Evolutionary conservation across 176 grass and related monocot species (phyloP).

Genomic region (Aegilops speltoides): DNA sequence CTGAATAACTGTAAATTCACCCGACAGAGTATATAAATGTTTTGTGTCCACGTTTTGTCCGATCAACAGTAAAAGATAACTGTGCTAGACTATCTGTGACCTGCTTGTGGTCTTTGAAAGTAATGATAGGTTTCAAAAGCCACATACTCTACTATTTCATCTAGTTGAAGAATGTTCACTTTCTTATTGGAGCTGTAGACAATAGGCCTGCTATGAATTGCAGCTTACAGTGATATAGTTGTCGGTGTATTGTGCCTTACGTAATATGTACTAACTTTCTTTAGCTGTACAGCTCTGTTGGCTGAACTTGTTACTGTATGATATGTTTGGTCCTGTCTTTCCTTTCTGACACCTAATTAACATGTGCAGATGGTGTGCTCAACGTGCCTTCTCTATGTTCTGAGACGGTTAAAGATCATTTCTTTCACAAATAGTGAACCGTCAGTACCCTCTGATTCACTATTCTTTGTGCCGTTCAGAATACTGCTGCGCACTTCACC

Average conservation of each 20-base stretch:
- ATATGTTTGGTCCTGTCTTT: not conserved
- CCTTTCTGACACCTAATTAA: conserved; percentile 27
- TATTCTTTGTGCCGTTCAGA: conserved; percentile 69
- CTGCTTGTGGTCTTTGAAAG: not conserved
- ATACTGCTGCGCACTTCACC: conserved; percentile 82
- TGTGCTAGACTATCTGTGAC: not conserved
- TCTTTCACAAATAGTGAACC: conserved; percentile 72
- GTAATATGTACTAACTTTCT: not conserved
- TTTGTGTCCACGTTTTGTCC: not conserved
- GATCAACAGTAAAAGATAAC: not conserved
- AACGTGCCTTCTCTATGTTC: conserved; percentile 78
- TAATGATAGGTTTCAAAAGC: not conserved
- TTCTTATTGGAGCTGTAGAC: not conserved
- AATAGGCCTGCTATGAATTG: not conserved
- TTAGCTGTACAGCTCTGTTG: not conserved
- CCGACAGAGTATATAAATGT: not conserved
- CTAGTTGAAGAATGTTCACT: not conserved
- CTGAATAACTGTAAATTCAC: not conserved
- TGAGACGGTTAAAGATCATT: conserved; percentile 86
- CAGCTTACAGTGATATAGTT: not conserved
- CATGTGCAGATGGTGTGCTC: conserved; percentile 84
- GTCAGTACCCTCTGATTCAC: conserved; percentile 55
- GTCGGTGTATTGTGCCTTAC: not conserved
- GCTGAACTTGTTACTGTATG: not conserved
- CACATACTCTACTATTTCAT: not conserved